These are phyloP conservation scores for Cercospora sojina DNA, from an alignment of 2,329 filamentous ascomycete genomes.

Conservation along the genomic window DNA sequence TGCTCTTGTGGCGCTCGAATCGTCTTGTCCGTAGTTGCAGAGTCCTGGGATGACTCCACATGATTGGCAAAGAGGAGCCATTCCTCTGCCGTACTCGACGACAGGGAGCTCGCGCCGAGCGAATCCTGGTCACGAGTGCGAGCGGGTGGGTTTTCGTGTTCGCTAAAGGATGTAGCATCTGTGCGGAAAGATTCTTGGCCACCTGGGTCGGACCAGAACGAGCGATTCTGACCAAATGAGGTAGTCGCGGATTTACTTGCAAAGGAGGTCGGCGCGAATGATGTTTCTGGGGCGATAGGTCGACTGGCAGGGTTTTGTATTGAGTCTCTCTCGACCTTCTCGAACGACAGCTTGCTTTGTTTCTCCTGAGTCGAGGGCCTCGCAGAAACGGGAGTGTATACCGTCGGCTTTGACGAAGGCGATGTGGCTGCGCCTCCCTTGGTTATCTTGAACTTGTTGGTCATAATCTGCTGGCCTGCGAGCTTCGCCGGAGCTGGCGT, in stretches of 20 bases:
- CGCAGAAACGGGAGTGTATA: neutral
- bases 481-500: neutral
- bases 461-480: neutral
- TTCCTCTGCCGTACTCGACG: conserved; percentile 8
- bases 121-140: neutral
- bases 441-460: neutral
- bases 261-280: neutral
- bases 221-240: conserved; percentile 15
- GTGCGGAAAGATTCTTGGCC: conserved; percentile 15
- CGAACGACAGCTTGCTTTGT: neutral
- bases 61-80: neutral
- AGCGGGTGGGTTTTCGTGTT: conserved; percentile 1
- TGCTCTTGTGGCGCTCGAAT: neutral
- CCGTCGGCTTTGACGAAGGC: neutral
- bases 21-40: conserved; percentile 5
- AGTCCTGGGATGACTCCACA: conserved; percentile 13
- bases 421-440: neutral
- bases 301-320: neutral
- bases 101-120: conserved; percentile 12
- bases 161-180: conserved; percentile 21
- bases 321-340: neutral
- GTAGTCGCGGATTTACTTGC: conserved; percentile 13
- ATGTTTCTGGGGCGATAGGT: neutral
- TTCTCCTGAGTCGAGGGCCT: neutral
- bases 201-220: conserved; percentile 16